Evolutionary conservation across 1,284 basidiomycete species (phyloP), one percentile per base, ranked within the genome.

Genomic region (Microbotryum scabiosae): DNA sequence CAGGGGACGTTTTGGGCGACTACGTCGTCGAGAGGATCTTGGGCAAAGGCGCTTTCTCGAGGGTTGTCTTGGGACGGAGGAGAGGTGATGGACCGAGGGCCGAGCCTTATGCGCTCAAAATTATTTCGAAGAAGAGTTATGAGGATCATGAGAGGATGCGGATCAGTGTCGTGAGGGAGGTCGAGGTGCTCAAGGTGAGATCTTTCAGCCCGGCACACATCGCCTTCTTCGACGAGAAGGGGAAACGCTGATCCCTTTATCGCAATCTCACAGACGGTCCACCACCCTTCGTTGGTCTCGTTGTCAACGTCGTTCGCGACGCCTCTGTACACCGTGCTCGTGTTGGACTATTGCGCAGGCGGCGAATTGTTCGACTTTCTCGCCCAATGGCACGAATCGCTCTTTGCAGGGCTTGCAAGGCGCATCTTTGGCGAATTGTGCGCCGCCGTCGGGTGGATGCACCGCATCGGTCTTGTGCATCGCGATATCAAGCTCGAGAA

Each of bases 401-500:
- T 85, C 56, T 74, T 75, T 36, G 84, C 86, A 70, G 76, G 76
- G n/a, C 78, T 89, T 10, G 78, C 91, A 1, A 77, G 84, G 41
- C 76, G 88, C 46, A 84, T 93, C 64, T 91, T 87, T 79, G 80
- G 80, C 52, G 91, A 94, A 74, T 78, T 96, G 1, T 84, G 82
- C 61, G 82, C 82, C 51, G 90, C 86, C 2, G 86, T 94, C 0
- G 85, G 84, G 2, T 96, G 90, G 89, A 85, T 96, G 83, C 91
- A 96, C 73, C 80, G 82, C 51, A 85, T 89, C 32, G 85, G 85
- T 2, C 81, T 94, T 45, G 90, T 94, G 0, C 91, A 96, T 76
- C 82, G 91, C 3, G 91, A 96, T 76, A 85, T 96, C 77, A 96
- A 96, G 78, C 82, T 96, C 21, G 91, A 96, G 76, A 96, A 86